phyloP scores from a whole-genome alignment of 257 asterid species.

The Solanum raphanifolium region DNA sequence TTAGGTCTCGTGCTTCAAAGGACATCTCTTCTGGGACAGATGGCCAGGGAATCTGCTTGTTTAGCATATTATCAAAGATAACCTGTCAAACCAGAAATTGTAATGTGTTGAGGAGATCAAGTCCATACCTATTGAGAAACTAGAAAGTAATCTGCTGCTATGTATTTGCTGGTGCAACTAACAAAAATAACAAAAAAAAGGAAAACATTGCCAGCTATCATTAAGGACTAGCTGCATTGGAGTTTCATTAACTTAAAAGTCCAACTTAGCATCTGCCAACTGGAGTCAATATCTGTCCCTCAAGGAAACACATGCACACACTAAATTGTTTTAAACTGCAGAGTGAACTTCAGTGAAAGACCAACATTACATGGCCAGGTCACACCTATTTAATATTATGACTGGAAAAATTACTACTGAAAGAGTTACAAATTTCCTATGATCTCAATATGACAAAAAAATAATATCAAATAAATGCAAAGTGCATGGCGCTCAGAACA shows the following conservation, averaged over 20 bases:
- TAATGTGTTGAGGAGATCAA: neutral
- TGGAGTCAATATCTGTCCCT: neutral
- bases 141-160: neutral
- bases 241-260: neutral
- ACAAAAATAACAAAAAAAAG: neutral
- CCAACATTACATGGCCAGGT: neutral
- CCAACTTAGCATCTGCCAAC: neutral
- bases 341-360: neutral
- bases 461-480: neutral
- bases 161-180: neutral
- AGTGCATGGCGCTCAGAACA: neutral
- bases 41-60: constrained; percentile 88
- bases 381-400: neutral
- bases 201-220: neutral
- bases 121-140: neutral
- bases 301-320: neutral
- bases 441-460: neutral
- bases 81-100: constrained; percentile 35
- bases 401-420: neutral
- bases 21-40: constrained; percentile 74
- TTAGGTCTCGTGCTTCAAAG: constrained; percentile 66
- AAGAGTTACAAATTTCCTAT: neutral
- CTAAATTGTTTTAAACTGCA: neutral
- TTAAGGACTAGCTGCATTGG: neutral
- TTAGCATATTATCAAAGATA: constrained; percentile 80